These are phyloP conservation scores for Bryopsis sp. DNA, from an alignment of 139 green algal genomes.

Conservation along the genomic window DNA sequence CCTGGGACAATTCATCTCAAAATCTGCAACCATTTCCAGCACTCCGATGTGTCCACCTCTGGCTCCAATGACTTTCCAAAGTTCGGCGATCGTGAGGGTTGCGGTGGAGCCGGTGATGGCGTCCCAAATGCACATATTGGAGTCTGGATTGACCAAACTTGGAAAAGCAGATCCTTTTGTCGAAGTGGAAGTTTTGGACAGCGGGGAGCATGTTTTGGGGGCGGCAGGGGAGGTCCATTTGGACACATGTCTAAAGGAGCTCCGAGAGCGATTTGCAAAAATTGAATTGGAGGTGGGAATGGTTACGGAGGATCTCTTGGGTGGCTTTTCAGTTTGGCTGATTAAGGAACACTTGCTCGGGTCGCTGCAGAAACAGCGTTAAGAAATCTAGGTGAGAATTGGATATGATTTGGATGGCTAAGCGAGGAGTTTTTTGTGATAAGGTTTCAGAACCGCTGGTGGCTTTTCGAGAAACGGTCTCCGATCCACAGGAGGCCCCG, in stretches of 20 bases:
- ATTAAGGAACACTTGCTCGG: too few relatives aligned
- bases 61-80: conserved; percentile 85
- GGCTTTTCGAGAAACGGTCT: conserved; percentile 78
- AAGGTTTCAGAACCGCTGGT: conserved; percentile 89
- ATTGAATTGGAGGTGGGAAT: conserved; percentile 66
- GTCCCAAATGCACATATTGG: conserved; percentile 65
- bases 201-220: conserved; percentile 80
- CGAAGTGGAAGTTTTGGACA: conserved; percentile 59
- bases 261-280: conserved; percentile 82
- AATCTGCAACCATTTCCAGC: conserved; percentile 81
- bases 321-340: too few relatives aligned
- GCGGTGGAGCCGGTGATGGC: conserved; percentile 79
- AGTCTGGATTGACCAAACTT: conserved; percentile 76
- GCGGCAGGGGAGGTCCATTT: conserved; percentile 96
- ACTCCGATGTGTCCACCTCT: conserved; percentile 61
- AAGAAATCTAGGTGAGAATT: too few relatives aligned
- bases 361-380: too few relatives aligned
- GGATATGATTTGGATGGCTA: too few relatives aligned
- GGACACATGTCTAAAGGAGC: conserved; percentile 90
- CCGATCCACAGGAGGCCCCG: conserved; percentile 32
- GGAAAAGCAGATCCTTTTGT: conserved; percentile 90
- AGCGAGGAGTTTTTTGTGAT: too few relatives aligned
- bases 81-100: conserved; percentile 46
- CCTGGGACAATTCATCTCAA: conserved; percentile 75
- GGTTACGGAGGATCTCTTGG: too few relatives aligned